Percentiles rank a stretch among this genome's conserved stretches.
Evolutionary conservation across 139 green algal species (phyloP).

Genomic region (Chlorella ohadii): DNA sequence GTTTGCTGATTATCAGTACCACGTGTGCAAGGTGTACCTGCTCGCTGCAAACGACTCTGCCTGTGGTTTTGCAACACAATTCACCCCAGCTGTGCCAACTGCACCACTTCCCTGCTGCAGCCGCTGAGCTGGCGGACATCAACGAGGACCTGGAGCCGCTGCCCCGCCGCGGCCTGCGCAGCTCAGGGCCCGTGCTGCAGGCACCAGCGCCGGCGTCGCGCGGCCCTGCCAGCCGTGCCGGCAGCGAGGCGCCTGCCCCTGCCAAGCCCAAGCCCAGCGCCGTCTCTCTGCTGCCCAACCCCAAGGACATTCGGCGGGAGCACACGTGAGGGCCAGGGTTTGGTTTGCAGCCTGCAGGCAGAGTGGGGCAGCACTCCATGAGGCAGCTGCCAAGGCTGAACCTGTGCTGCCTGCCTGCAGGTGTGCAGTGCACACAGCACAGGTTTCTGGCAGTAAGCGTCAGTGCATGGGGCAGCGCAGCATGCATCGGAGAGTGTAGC

Average conservation of each 20-base stretch:
- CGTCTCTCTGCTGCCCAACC: slow-evolving; percentile 20
- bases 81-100: too few species aligned
- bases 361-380: neutral
- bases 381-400: too few species aligned
- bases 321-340: neutral
- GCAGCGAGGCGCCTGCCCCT: neutral
- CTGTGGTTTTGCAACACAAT: too few species aligned
- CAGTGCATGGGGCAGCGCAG: too few species aligned
- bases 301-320: slow-evolving; percentile 21
- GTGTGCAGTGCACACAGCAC: too few species aligned
- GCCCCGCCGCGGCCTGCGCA: slow-evolving; percentile 25
- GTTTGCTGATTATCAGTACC: too few species aligned
- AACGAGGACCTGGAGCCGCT: neutral
- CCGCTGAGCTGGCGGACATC: neutral
- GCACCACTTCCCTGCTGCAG: too few species aligned
- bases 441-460: too few species aligned
- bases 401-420: too few species aligned
- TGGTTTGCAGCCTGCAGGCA: neutral
- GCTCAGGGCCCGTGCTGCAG: neutral
- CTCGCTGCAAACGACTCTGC: too few species aligned
- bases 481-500: too few species aligned
- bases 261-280: neutral
- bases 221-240: neutral
- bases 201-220: neutral
- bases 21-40: too few species aligned